Conservation (phyloP, 345 rosid species). For the Nasturtium officinale region DNA sequence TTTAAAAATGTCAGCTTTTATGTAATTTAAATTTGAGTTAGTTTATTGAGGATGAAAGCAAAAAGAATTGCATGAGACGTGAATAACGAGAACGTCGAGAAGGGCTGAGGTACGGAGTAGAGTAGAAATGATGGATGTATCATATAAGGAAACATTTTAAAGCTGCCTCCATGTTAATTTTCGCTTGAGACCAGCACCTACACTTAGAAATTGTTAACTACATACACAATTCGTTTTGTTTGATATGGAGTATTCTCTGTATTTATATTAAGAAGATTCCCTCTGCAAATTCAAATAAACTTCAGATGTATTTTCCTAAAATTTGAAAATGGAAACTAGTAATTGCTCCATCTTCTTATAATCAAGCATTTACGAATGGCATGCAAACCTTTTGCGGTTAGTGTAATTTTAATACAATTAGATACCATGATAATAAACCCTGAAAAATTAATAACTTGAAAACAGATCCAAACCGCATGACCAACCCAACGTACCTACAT, state of each 20-base stretch:
- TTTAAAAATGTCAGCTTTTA: neutral
- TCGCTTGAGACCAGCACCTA: constrained; percentile 23
- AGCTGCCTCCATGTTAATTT: constrained; percentile 56
- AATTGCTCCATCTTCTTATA: neutral
- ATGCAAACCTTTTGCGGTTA: neutral
- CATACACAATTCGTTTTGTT: neutral
- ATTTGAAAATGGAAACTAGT: neutral
- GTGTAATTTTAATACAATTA: constrained; percentile 13
- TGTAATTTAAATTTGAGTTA: neutral
- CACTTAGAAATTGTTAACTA: constrained; percentile 12
- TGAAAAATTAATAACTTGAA: neutral
- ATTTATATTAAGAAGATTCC: too few species aligned
- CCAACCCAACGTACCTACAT: constrained; percentile 40
- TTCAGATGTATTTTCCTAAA: neutral
- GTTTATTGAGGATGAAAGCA: constrained; percentile 26
- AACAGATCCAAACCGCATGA: constrained; percentile 32
- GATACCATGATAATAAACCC: neutral
- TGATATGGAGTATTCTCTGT: neutral
- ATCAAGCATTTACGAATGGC: neutral
- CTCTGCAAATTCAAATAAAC: neutral
- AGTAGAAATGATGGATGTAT: constrained; percentile 56
- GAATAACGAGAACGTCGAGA: constrained; percentile 28
- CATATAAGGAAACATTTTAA: constrained; percentile 51
- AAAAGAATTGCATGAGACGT: constrained; percentile 39
- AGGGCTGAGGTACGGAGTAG: constrained; percentile 42